Conservation (phyloP, 2,329 filamentous ascomycete genomes). For the Macrophomina pseudophaseolina region DNA sequence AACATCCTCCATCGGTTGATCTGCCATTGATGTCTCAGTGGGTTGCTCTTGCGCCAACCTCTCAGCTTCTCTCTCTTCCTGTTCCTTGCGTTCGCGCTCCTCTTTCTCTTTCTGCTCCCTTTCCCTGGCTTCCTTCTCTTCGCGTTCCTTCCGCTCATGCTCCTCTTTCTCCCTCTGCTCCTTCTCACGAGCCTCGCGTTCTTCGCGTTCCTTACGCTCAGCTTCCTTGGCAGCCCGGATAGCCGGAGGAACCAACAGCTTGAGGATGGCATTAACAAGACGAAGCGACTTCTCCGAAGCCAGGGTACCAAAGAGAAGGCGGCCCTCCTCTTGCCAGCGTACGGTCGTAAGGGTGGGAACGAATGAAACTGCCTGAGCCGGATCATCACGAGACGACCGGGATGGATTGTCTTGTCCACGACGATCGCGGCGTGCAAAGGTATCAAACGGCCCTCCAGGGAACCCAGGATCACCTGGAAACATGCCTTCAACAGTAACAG, state of each 20-base stretch:
- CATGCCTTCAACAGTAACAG: conserved; percentile 47
- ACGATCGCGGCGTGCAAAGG: conserved; percentile 39
- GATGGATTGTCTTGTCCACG: conserved; percentile 40
- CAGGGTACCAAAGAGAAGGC: conserved; percentile 76
- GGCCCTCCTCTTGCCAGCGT: conserved; percentile 89
- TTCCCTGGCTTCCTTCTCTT: conserved; percentile 54
- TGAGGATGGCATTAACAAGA: conserved; percentile 72
- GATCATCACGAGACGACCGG: conserved; percentile 59
- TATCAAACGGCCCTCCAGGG: conserved; percentile 18
- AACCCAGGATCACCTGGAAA: conserved; percentile 44
- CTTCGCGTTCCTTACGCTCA: conserved; percentile 67
- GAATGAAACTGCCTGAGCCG: conserved; percentile 78
- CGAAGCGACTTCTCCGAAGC: conserved; percentile 72
- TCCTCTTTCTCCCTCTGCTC: conserved; percentile 50
- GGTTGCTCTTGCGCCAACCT: conserved; percentile 32
- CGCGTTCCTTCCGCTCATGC: conserved; percentile 49
- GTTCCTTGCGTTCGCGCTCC: conserved; percentile 32
- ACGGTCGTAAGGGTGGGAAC: conserved; percentile 70
- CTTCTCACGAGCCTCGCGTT: conserved; percentile 60
- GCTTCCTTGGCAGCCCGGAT: conserved; percentile 78
- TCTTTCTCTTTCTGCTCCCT: conserved; percentile 50
- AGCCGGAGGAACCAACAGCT: conserved; percentile 78
- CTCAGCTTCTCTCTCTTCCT: conserved; percentile 29
- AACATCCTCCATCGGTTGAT: conserved; percentile 76
- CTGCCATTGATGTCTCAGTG: conserved; percentile 43